phyloP scores from a whole-genome alignment of 2,329 filamentous ascomycete species.

The Cladosporium cucumerinum region DNA sequence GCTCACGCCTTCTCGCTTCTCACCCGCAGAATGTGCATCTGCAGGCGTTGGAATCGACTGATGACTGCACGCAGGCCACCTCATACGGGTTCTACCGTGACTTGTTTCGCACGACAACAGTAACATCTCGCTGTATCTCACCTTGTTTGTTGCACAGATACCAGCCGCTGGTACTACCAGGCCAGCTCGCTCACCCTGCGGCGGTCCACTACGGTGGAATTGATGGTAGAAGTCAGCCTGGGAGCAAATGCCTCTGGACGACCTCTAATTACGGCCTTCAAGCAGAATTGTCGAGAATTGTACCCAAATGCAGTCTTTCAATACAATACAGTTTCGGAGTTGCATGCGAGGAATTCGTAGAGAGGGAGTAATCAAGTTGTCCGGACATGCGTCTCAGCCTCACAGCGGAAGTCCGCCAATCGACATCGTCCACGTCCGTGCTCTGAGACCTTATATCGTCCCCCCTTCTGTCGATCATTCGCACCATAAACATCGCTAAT shows the following conservation, averaged over 20 bases:
- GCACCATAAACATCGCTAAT: neutral
- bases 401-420: neutral
- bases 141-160: conserved; percentile 2
- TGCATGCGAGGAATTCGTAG: neutral
- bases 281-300: neutral
- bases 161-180: conserved; percentile 9
- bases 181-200: neutral
- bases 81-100: neutral
- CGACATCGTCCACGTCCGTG: neutral
- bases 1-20: neutral
- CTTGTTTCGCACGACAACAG: neutral
- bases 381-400: conserved; percentile 7
- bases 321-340: neutral
- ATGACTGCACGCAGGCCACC: neutral
- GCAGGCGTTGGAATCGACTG: neutral
- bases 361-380: neutral
- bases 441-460: neutral
- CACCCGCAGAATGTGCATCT: neutral
- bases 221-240: neutral
- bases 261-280: neutral
- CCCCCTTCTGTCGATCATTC: neutral
- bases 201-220: neutral
- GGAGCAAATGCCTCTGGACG: neutral
- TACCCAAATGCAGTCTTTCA: neutral
- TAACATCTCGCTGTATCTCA: neutral